Percentiles rank a stretch among this genome's conserved stretches.
Conservation (phyloP, 164 flowering plant species). For the Dillenia turbinata region DNA sequence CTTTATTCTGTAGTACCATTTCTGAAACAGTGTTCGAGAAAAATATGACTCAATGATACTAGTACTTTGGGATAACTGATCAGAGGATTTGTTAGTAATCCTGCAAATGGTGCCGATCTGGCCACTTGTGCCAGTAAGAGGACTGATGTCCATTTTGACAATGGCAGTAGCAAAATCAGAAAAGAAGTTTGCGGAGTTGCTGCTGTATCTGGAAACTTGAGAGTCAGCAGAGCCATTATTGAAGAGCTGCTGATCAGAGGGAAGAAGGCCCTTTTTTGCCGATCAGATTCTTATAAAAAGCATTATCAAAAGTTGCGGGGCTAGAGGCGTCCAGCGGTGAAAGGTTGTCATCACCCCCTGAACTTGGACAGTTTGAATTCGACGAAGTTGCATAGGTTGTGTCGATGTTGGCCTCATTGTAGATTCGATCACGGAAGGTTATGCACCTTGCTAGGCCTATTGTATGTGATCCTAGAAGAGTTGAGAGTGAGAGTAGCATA, state of each 20-base stretch:
- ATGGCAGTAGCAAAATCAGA: constrained; percentile 22
- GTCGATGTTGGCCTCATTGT: constrained; percentile 24
- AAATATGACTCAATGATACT: no score
- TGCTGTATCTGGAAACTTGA: constrained; percentile 17
- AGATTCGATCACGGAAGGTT: constrained; percentile 16
- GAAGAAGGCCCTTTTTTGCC: constrained; percentile 24
- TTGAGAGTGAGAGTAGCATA: background rate
- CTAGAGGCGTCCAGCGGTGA: constrained; percentile 21
- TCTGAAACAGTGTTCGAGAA: no score
- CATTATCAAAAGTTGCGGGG: constrained; percentile 15
- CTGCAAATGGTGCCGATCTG: constrained; percentile 25
- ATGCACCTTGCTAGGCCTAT: constrained; percentile 28
- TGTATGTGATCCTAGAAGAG: constrained; percentile 21
- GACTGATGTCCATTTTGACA: constrained; percentile 30
- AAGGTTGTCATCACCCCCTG: constrained; percentile 16
- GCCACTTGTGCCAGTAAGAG: constrained; percentile 24
- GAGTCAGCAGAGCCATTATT: constrained; percentile 24
- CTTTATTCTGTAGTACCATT: no score
- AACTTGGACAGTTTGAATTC: constrained; percentile 18
- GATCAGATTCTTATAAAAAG: constrained; percentile 20
- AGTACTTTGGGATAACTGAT: no score
- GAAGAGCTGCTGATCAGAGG: constrained; percentile 27
- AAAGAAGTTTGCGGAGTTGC: constrained; percentile 8
- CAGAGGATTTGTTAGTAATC: constrained; percentile 13
- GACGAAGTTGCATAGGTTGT: constrained; percentile 7